phyloP scores from a whole-genome alignment of 352 stramenopile genomes.

The Peronospora tabacina region DNA sequence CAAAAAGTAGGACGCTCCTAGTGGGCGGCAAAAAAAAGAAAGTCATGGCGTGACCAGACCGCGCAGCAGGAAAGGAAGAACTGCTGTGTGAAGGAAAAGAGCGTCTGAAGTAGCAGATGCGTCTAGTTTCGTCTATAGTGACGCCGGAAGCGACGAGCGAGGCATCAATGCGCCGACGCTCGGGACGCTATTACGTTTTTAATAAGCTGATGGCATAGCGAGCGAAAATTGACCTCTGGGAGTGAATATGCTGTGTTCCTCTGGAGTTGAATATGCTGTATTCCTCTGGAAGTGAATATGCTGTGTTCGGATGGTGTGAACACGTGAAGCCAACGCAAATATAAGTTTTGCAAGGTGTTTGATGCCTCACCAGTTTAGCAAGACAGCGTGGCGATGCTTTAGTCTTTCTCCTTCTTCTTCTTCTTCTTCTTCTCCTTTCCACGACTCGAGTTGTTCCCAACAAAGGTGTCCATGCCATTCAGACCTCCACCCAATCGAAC shows the following conservation, averaged over 20 bases:
- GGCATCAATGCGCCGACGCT: background rate
- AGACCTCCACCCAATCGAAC: slow-evolving; percentile 51
- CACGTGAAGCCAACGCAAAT: too few relatives aligned
- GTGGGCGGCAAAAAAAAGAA: background rate
- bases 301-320: background rate
- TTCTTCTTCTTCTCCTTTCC: slow-evolving; percentile 21
- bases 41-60: background rate
- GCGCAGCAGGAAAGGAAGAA: background rate
- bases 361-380: too few relatives aligned
- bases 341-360: too few relatives aligned
- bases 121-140: slow-evolving; percentile 29
- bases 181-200: too few relatives aligned
- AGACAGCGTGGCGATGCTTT: background rate
- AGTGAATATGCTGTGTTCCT: too few relatives aligned
- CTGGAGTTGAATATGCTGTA: too few relatives aligned
- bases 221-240: too few relatives aligned
- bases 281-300: too few relatives aligned
- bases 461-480: slow-evolving; percentile 72
- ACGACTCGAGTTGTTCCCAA: slow-evolving; percentile 46
- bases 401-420: slow-evolving; percentile 15
- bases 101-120: background rate
- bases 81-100: slow-evolving; percentile 12
- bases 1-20: background rate
- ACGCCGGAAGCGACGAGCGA: background rate
- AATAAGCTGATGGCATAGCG: too few relatives aligned